Percentiles rank a stretch among this genome's conserved stretches.
Evolutionary conservation across 306 rosid species (phyloP).

Genomic region (Acacia melanoxylon): DNA sequence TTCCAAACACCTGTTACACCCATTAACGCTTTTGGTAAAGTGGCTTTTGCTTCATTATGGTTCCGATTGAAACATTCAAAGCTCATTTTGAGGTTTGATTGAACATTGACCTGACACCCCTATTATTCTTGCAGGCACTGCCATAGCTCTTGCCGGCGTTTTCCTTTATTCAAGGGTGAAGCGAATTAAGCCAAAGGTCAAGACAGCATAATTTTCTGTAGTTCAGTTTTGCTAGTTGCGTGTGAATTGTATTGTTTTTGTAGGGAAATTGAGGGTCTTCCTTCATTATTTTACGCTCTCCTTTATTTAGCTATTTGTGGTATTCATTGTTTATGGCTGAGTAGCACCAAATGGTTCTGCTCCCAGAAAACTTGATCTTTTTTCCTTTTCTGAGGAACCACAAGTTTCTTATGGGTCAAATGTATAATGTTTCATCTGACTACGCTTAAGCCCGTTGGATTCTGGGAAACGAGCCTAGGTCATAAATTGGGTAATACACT

Average conservation of each 20-base stretch:
- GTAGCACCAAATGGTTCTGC: slow-evolving; percentile 27
- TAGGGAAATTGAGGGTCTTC: slow-evolving; percentile 29
- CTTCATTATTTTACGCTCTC: not conserved
- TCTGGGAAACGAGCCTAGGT: not conserved
- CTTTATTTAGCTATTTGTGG: not conserved
- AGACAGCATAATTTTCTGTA: slow-evolving; percentile 50
- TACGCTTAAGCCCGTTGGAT: not conserved
- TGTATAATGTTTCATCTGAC: not conserved
- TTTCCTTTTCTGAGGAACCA: not conserved
- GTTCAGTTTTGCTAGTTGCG: slow-evolving; percentile 37
- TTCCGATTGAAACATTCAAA: not conserved
- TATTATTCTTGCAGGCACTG: slow-evolving; percentile 67
- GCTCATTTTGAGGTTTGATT: slow-evolving; percentile 5
- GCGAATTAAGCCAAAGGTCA: slow-evolving; percentile 70
- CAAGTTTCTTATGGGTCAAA: not conserved
- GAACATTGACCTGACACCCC: not conserved
- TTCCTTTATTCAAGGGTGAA: slow-evolving; percentile 89
- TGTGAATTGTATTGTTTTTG: slow-evolving; percentile 36
- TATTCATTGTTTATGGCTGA: slow-evolving; percentile 28
- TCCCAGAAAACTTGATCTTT: slow-evolving; percentile 10
- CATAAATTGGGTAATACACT: not conserved
- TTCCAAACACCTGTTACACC: slow-evolving; percentile 85
- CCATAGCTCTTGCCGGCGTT: slow-evolving; percentile 87
- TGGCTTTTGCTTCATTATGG: slow-evolving; percentile 20
- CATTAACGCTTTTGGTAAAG: slow-evolving; percentile 78